These are phyloP conservation scores for Physcomitrium patens DNA, from an alignment of 225 moss, liverwort and hornwort genomes.

Conservation along the genomic window DNA sequence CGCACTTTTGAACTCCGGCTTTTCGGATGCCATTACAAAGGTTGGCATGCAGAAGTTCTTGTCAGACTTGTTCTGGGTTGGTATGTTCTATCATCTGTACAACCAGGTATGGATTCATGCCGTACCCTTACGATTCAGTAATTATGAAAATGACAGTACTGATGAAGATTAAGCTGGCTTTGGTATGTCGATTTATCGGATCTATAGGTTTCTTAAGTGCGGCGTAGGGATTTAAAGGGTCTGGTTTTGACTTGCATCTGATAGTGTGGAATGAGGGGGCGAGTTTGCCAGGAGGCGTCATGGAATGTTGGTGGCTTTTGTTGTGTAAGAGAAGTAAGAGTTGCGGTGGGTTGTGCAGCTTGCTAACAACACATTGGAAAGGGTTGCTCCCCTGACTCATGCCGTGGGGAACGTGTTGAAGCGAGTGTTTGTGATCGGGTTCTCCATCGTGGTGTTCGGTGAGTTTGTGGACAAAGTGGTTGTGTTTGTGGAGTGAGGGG, in stretches of 20 bases:
- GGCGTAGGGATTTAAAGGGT: no score
- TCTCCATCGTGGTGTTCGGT: slow-evolving; percentile 93
- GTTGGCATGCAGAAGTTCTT: slow-evolving; percentile 78
- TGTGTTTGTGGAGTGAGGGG: no score
- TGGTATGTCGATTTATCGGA: no score
- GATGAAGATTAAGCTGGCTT: no score
- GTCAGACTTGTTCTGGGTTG: slow-evolving; percentile 87
- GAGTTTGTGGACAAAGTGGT: slow-evolving; percentile 13
- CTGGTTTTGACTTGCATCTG: no score
- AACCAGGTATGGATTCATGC: slow-evolving; percentile 62
- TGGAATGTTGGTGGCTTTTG: no score
- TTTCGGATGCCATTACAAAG: slow-evolving; percentile 67
- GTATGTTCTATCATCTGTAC: slow-evolving; percentile 97
- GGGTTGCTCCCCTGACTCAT: slow-evolving; percentile 95
- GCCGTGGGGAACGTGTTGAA: slow-evolving; percentile 98
- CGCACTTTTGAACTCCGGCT: slow-evolving; percentile 60
- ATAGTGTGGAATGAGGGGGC: no score
- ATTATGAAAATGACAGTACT: no score
- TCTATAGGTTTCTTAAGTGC: no score
- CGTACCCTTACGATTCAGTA: background rate
- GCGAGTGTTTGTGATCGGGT: slow-evolving; percentile 98
- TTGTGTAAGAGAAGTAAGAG: background rate
- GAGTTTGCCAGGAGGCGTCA: no score
- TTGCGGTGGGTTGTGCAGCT: slow-evolving; percentile 52
- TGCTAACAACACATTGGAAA: slow-evolving; percentile 94